A percentile compares a stretch with the other conserved stretches of the same genome.
These are phyloP conservation scores for Phytopythium helicoides DNA, from an alignment of 352 stramenopile species.

Conservation along the genomic window DNA sequence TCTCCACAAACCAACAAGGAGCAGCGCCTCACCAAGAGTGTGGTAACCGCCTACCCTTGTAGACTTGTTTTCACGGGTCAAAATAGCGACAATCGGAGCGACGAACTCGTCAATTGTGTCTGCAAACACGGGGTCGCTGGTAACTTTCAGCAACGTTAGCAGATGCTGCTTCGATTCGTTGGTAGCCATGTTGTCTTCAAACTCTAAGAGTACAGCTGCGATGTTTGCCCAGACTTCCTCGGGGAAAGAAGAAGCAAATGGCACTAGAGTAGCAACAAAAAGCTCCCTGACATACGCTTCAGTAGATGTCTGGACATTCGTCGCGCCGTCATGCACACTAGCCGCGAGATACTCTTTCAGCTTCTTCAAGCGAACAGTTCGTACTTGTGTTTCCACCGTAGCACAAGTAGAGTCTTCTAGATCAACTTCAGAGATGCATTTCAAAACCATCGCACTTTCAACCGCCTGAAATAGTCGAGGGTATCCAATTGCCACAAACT, in stretches of 20 bases:
- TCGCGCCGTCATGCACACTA: constrained; percentile 12
- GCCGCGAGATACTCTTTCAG: constrained; percentile 47
- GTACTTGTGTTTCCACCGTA: constrained; percentile 53
- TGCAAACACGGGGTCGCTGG: constrained; percentile 30
- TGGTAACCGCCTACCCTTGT: not conserved
- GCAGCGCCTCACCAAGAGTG: constrained; percentile 69
- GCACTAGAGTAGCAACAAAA: constrained; percentile 48
- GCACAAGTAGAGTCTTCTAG: constrained; percentile 54
- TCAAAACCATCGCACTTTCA: constrained; percentile 50
- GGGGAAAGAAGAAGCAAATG: constrained; percentile 48
- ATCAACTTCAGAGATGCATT: constrained; percentile 58
- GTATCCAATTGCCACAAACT: constrained; percentile 37
- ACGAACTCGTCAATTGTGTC: constrained; percentile 41
- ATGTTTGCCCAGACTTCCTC: constrained; percentile 18
- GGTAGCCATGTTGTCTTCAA: constrained; percentile 18
- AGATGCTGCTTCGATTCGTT: constrained; percentile 14
- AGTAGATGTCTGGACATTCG: constrained; percentile 17
- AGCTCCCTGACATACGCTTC: constrained; percentile 38
- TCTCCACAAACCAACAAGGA: constrained; percentile 91
- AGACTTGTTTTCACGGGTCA: constrained; percentile 23
- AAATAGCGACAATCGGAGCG: constrained; percentile 21
- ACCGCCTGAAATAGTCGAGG: constrained; percentile 60
- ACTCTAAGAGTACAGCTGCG: constrained; percentile 17
- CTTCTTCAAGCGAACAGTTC: constrained; percentile 38
- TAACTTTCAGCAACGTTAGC: constrained; percentile 31